A percentile compares a stretch with the other conserved stretches of the same genome.
Conservation (phyloP, 148 eudicot species). For the Hydrangea macrophylla region DNA sequence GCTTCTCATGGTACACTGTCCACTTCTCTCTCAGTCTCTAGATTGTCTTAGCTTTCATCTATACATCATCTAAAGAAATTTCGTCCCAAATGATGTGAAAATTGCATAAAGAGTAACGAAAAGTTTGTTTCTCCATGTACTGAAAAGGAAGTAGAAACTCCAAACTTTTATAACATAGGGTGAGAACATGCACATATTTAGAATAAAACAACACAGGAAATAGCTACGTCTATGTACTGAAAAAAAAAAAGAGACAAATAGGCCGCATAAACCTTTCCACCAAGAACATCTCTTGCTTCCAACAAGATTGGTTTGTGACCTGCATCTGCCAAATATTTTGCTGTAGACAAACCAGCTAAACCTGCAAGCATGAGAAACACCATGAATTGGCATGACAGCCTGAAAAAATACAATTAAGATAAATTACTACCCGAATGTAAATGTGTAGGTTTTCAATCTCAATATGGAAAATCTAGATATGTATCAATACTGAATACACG, state of each 20-base stretch:
- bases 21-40: no score
- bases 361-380: conserved; percentile 41
- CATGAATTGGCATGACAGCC: conserved; percentile 1
- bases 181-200: not conserved
- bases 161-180: not conserved
- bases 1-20: no score
- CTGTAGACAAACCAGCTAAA: conserved; percentile 96
- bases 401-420: not conserved
- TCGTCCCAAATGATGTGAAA: no score
- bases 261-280: conserved; percentile 73
- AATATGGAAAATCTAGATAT: not conserved
- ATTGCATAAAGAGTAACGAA: no score
- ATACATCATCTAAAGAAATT: no score
- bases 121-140: not conserved
- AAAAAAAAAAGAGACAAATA: conserved; percentile 7
- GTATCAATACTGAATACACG: not conserved
- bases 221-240: not conserved
- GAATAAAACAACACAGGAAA: conserved; percentile 5
- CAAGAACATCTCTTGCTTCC: conserved; percentile 92
- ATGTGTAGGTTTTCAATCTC: not conserved
- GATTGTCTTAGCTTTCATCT: no score
- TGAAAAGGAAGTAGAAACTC: not conserved
- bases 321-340: conserved; percentile 96
- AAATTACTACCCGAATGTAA: not conserved
- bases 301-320: conserved; percentile 92